phyloP scores from a whole-genome alignment of 805 yeast genomes.

The Starmerella kuoi region DNA sequence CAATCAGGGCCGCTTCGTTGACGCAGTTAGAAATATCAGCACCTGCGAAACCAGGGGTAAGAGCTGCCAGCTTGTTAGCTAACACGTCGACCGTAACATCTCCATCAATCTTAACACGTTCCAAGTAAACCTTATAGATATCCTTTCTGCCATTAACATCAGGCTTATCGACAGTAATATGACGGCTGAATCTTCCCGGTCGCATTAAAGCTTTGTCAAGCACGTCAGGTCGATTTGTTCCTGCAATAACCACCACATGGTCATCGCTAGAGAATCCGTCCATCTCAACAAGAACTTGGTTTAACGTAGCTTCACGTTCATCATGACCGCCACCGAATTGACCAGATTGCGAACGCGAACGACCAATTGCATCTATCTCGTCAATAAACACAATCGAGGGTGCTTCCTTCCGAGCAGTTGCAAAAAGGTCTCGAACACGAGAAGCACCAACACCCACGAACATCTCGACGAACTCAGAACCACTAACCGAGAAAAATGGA shows the following conservation, averaged over 20 bases:
- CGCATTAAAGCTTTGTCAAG: constrained; percentile 85
- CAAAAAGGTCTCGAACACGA: constrained; percentile 88
- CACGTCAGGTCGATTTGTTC: constrained; percentile 92
- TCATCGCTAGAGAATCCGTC: constrained; percentile 88
- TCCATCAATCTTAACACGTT: constrained; percentile 48
- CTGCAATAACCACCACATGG: constrained; percentile 93
- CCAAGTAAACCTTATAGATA: constrained; percentile 76
- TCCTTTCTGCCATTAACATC: constrained; percentile 91
- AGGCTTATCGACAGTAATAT: constrained; percentile 81
- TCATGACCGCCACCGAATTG: constrained; percentile 68
- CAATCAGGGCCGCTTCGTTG: constrained; percentile 94
- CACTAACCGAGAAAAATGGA: constrained; percentile 89
- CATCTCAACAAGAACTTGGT: constrained; percentile 95
- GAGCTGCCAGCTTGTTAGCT: constrained; percentile 81
- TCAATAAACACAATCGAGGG: constrained; percentile 95
- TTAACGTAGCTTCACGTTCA: constrained; percentile 91
- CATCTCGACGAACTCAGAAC: constrained; percentile 97
- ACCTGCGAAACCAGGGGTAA: constrained; percentile 97
- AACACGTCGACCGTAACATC: constrained; percentile 38
- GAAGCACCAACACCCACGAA: constrained; percentile 99
- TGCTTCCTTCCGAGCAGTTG: constrained; percentile 83
- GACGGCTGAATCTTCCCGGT: constrained; percentile 97
- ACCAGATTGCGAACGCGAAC: constrained; percentile 50
- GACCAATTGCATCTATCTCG: constrained; percentile 99
- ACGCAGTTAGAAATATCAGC: constrained; percentile 97